A percentile compares a stretch with the other conserved stretches of the same genome.
Conservation (phyloP, 345 rosid species). For the Rhizophora apiculata region DNA sequence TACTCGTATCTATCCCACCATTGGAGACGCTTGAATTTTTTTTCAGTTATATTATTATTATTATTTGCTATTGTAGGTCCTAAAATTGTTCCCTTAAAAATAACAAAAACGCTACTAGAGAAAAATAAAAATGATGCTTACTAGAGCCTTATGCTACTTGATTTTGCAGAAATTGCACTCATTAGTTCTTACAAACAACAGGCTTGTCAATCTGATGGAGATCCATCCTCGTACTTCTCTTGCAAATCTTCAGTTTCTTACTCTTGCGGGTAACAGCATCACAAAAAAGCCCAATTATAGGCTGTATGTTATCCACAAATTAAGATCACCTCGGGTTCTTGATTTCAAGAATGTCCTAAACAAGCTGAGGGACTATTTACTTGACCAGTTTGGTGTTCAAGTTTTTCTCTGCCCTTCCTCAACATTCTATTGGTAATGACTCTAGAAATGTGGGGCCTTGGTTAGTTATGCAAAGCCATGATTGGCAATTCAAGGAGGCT, state of each 20-base stretch:
- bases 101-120: no score
- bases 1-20: constrained; percentile 79
- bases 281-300: constrained; percentile 90
- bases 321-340: constrained; percentile 78
- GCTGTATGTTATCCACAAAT: constrained; percentile 81
- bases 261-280: constrained; percentile 83
- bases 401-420: no score
- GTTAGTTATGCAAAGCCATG: no score
- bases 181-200: constrained; percentile 84
- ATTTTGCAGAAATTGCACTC: constrained; percentile 76
- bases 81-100: no score
- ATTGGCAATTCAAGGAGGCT: no score
- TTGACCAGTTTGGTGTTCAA: neutral
- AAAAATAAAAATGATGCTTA: no score
- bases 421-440: no score
- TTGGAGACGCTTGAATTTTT: constrained; percentile 43
- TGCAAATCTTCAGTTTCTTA: constrained; percentile 81
- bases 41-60: no score
- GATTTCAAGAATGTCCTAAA: constrained; percentile 86
- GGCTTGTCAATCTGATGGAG: constrained; percentile 98
- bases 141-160: no score
- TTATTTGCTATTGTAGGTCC: no score
- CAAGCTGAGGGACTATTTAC: constrained; percentile 54
- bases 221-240: constrained; percentile 90
- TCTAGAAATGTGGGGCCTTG: no score